phyloP scores from a whole-genome alignment of 2,329 filamentous ascomycete species.

The Hypoxylon sp. region DNA sequence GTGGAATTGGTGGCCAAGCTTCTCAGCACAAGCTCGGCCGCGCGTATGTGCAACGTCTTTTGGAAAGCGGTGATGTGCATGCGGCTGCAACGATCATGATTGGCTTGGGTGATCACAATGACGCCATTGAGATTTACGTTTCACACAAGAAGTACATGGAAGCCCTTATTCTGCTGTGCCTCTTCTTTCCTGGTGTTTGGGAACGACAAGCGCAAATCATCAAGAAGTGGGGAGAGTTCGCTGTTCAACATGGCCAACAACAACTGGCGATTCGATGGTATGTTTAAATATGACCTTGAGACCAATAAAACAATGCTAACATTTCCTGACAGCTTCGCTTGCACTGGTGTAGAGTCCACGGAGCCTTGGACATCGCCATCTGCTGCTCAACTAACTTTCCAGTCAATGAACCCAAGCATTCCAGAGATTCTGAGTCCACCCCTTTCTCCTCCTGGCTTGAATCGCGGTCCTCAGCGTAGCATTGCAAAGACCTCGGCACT shows the following conservation, averaged over 20 bases:
- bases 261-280: constrained; percentile 89
- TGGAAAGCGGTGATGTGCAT: constrained; percentile 92
- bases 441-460: constrained; percentile 79
- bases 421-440: constrained; percentile 77
- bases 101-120: constrained; percentile 90
- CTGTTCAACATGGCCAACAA: constrained; percentile 87
- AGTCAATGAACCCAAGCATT: constrained; percentile 68
- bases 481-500: constrained; percentile 86
- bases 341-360: constrained; percentile 85
- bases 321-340: constrained; percentile 77
- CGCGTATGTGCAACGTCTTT: constrained; percentile 88
- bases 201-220: constrained; percentile 89
- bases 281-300: constrained; percentile 45
- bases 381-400: constrained; percentile 73
- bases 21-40: constrained; percentile 93
- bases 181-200: constrained; percentile 89
- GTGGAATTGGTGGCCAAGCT: constrained; percentile 82
- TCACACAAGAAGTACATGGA: constrained; percentile 95
- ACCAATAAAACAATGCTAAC: constrained; percentile 36
- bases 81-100: constrained; percentile 93
- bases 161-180: constrained; percentile 87
- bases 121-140: constrained; percentile 96
- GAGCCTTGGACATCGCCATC: constrained; percentile 92
- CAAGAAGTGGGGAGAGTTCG: constrained; percentile 94
- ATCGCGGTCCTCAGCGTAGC: constrained; percentile 71